A percentile compares a stretch with the other conserved stretches of the same genome.
phyloP scores from a whole-genome alignment of 768 basidiomycete species.

The Terana coerulea region DNA sequence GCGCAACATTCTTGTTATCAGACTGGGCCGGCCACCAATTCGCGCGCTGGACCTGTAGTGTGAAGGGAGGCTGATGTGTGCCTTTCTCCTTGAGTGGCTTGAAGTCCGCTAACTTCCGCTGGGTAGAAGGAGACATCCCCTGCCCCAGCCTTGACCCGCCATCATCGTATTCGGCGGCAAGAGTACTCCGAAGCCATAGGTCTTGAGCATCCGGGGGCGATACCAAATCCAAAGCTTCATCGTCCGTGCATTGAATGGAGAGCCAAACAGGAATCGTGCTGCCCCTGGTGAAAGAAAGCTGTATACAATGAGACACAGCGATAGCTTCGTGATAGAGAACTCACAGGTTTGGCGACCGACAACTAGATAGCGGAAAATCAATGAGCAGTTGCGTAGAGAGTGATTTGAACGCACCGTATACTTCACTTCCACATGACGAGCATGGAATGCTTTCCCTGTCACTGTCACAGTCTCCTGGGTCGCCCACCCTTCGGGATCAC shows the following conservation, averaged over 20 bases:
- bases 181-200: slow-evolving; percentile 4
- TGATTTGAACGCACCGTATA: background rate
- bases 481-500: slow-evolving; percentile 24
- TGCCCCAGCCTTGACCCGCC: background rate
- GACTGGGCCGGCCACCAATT: slow-evolving; percentile 6
- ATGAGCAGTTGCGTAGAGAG: background rate
- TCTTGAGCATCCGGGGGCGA: background rate
- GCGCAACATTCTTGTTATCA: background rate
- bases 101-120: background rate
- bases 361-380: background rate
- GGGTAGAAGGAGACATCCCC: no score
- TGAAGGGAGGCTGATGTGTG: background rate
- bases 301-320: background rate
- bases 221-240: slow-evolving; percentile 7
- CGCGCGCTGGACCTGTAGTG: background rate
- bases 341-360: slow-evolving; percentile 13
- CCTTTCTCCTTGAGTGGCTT: background rate
- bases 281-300: slow-evolving; percentile 13
- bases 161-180: background rate
- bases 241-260: slow-evolving; percentile 4
- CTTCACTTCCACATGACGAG: background rate
- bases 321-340: background rate
- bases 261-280: slow-evolving; percentile 8
- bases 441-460: slow-evolving; percentile 20
- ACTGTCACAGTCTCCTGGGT: slow-evolving; percentile 13